Conservation (phyloP, 2,329 filamentous ascomycete species). For the Trichoderma sp. region DNA sequence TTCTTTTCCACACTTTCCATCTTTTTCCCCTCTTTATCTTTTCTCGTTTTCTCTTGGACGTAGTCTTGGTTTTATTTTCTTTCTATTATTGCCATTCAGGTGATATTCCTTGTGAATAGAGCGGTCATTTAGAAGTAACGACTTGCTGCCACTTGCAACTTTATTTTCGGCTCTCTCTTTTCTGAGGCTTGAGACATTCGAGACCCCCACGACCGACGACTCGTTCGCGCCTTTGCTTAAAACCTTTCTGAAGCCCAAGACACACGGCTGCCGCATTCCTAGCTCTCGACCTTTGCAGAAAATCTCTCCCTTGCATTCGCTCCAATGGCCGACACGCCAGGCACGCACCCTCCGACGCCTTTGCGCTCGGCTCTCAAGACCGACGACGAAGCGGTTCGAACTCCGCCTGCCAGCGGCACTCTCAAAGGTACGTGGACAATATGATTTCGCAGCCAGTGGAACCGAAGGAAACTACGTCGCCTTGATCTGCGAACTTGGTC, state of each 20-base stretch:
- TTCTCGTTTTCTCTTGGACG: not conserved
- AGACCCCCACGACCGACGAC: conserved; percentile 4
- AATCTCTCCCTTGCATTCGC: not conserved
- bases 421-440: conserved; percentile 46
- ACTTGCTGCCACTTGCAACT: not conserved
- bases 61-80: not conserved
- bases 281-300: not conserved
- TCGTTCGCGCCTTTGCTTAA: not conserved
- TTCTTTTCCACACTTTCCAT: not conserved
- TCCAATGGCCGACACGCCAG: conserved; percentile 34
- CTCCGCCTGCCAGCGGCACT: conserved; percentile 41
- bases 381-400: conserved; percentile 45
- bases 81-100: not conserved
- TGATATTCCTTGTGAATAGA: not conserved
- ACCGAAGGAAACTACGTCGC: not conserved
- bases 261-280: not conserved
- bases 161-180: not conserved
- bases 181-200: not conserved
- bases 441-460: not conserved
- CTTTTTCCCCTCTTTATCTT: not conserved
- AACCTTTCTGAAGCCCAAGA: not conserved
- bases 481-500: not conserved
- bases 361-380: conserved; percentile 48
- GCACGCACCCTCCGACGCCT: conserved; percentile 28
- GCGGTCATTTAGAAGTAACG: not conserved